Conservation (phyloP, 257 asterid species). For the Solanum chiquidenum region DNA sequence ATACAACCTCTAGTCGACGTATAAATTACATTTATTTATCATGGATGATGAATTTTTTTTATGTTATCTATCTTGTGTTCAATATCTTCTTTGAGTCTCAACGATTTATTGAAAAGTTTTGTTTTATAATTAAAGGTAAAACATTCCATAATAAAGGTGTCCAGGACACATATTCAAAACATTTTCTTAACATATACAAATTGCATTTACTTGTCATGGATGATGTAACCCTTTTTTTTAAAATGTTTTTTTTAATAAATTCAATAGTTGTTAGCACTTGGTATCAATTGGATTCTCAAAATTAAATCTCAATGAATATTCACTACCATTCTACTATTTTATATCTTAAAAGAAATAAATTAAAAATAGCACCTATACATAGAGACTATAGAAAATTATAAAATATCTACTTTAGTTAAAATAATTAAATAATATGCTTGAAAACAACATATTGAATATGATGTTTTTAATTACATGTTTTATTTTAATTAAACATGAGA, state of each 20-base stretch:
- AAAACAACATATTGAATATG: not conserved
- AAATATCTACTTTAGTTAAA: not conserved
- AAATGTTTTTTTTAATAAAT: not conserved
- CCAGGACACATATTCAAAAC: fast-evolving
- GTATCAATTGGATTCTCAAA: not conserved
- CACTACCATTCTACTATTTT: not conserved
- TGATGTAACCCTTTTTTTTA: not conserved
- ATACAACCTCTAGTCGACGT: not conserved
- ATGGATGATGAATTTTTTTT: not conserved
- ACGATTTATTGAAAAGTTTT: not conserved
- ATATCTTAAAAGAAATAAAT: not conserved
- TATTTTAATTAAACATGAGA: not conserved
- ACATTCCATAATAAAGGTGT: not conserved
- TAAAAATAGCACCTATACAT: not conserved
- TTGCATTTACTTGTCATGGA: not conserved
- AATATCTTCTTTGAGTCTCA: not conserved
- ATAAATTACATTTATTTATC: not conserved
- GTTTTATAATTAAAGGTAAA: not conserved
- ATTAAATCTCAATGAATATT: not conserved
- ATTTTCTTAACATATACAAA: not conserved
- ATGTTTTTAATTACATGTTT: not conserved
- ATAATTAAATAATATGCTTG: not conserved
- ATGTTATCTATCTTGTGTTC: not conserved
- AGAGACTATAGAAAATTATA: not conserved
- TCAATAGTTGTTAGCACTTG: not conserved